Conservation (phyloP, 192 early-diverging fungal genomes). For the Rhizophagus clarus region DNA sequence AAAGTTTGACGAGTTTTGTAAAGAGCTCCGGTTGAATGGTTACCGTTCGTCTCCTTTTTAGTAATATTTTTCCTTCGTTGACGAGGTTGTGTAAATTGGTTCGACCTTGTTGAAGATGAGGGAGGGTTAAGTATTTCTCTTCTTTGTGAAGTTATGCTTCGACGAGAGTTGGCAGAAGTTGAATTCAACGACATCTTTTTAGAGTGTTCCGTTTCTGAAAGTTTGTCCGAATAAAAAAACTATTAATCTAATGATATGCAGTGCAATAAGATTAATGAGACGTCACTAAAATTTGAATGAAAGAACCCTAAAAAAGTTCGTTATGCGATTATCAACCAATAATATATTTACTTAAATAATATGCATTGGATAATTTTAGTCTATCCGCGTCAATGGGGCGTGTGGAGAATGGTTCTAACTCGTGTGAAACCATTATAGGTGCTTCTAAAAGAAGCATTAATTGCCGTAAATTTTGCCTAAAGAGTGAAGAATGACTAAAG, state of each 20-base stretch:
- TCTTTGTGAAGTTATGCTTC: neutral
- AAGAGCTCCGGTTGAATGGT: slow-evolving; percentile 8
- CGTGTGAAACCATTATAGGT: neutral
- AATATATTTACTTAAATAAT: neutral
- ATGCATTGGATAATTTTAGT: slow-evolving; percentile 9
- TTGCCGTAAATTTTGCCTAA: slow-evolving; percentile 6
- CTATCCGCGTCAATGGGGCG: slow-evolving; percentile 6
- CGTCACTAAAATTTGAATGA: neutral
- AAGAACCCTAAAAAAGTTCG: slow-evolving; percentile 1
- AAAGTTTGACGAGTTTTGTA: neutral
- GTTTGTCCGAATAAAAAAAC: neutral
- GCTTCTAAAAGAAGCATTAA: slow-evolving; percentile 6
- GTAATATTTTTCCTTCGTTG: neutral
- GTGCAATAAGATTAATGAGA: slow-evolving; percentile 5
- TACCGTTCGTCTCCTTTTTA: slow-evolving; percentile 22
- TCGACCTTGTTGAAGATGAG: neutral
- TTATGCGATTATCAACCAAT: slow-evolving; percentile 3
- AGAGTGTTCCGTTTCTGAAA: neutral
- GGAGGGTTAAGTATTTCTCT: neutral
- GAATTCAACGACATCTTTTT: slow-evolving; percentile 6
- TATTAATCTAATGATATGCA: slow-evolving; percentile 2
- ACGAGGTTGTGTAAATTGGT: neutral
- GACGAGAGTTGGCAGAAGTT: neutral
- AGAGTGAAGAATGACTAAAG: neutral
- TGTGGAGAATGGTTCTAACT: neutral